phyloP scores from a whole-genome alignment of 2,329 filamentous ascomycete species.

The Neonectria magnoliae region DNA sequence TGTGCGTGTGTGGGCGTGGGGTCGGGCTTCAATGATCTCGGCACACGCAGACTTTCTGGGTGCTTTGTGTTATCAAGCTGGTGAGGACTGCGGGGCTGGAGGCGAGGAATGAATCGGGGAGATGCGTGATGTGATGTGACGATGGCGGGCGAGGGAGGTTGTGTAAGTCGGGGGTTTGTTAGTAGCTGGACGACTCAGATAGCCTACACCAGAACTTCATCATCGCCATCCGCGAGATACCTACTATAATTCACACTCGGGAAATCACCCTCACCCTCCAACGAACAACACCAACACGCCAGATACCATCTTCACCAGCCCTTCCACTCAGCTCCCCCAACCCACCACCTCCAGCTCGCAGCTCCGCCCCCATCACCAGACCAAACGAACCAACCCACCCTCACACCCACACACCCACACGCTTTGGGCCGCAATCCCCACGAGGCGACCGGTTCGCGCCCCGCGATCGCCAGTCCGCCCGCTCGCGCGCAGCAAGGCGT shows the following conservation, averaged over 20 bases:
- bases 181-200: not conserved
- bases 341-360: constrained; percentile 25
- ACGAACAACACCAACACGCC: not conserved
- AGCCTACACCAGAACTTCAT: not conserved
- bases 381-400: not conserved
- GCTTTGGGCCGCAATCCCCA: constrained; percentile 37
- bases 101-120: not conserved
- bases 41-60: constrained; percentile 10
- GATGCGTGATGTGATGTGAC: not conserved
- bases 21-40: constrained; percentile 25
- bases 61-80: not conserved
- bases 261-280: not conserved
- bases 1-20: constrained; percentile 19
- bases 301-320: constrained; percentile 1
- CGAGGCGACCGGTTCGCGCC: constrained; percentile 16
- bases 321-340: constrained; percentile 33
- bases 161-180: not conserved
- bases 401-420: constrained; percentile 4
- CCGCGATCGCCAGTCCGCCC: constrained; percentile 13
- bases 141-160: not conserved
- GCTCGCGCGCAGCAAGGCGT: constrained; percentile 15
- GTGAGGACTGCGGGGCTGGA: too few relatives aligned
- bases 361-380: constrained; percentile 21
- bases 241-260: not conserved
- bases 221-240: not conserved